phyloP scores from a whole-genome alignment of 2,329 filamentous ascomycete genomes.

The Curvularia spicifera region DNA sequence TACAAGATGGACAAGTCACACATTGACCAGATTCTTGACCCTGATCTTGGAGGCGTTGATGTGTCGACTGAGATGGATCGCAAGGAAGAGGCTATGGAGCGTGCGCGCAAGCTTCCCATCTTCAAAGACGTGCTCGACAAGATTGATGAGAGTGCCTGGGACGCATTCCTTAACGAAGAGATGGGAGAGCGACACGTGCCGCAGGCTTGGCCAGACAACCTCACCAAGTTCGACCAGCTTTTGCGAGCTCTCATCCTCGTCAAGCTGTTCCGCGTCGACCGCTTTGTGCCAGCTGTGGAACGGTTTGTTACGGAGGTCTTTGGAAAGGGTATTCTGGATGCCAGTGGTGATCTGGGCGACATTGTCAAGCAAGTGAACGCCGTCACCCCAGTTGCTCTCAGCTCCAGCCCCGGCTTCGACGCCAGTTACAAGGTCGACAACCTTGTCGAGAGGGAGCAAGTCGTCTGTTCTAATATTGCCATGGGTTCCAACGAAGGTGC shows the following conservation, averaged over 20 bases:
- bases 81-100: conserved; percentile 71
- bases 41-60: conserved; percentile 75
- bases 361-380: conserved; percentile 85
- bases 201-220: conserved; percentile 70
- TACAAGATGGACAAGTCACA: conserved; percentile 92
- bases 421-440: conserved; percentile 99
- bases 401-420: conserved; percentile 95
- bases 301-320: conserved; percentile 89
- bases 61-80: conserved; percentile 71
- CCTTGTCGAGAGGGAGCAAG: conserved; percentile 81
- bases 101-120: conserved; percentile 70
- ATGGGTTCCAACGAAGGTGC: conserved; percentile 98
- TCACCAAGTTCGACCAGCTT: conserved; percentile 73
- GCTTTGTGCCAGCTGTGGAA: conserved; percentile 91
- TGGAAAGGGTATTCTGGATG: conserved; percentile 79
- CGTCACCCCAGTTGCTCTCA: conserved; percentile 84
- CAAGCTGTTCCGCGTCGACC: conserved; percentile 93
- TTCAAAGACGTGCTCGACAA: conserved; percentile 75
- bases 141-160: conserved; percentile 71
- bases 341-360: conserved; percentile 82
- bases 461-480: conserved; percentile 92
- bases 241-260: conserved; percentile 86
- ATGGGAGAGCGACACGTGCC: conserved; percentile 85
- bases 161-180: conserved; percentile 83
- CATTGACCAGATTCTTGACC: conserved; percentile 85